A percentile compares a stretch with the other conserved stretches of the same genome.
Evolutionary conservation across 2,329 filamentous ascomycete species (phyloP).

Genomic region (Alternaria incomplexa): DNA sequence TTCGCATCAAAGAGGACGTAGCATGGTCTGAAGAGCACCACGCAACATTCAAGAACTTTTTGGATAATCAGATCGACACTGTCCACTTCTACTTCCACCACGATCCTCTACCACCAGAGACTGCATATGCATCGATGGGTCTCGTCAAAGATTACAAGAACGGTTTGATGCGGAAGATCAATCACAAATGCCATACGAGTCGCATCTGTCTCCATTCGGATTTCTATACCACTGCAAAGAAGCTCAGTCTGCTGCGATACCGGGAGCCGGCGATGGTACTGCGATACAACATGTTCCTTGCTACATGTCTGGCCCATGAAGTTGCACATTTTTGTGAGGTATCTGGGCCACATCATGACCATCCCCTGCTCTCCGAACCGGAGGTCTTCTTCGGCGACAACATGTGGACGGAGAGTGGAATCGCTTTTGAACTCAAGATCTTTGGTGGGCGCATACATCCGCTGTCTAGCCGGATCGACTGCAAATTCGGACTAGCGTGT

Average conservation of each 20-base stretch:
- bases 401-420: slow-evolving; percentile 49
- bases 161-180: slow-evolving; percentile 42
- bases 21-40: slow-evolving; percentile 42
- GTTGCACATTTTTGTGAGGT: slow-evolving; percentile 51
- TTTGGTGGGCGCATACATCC: slow-evolving; percentile 50
- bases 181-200: slow-evolving; percentile 45
- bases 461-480: slow-evolving; percentile 47
- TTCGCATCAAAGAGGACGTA: slow-evolving; percentile 45
- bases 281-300: slow-evolving; percentile 50
- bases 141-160: slow-evolving; percentile 48
- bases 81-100: slow-evolving; percentile 50
- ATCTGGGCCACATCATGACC: slow-evolving; percentile 45
- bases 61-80: slow-evolving; percentile 42
- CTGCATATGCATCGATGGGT: slow-evolving; percentile 47
- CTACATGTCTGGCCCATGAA: slow-evolving; percentile 47
- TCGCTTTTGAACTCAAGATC: slow-evolving; percentile 48
- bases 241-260: slow-evolving; percentile 44
- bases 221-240: slow-evolving; percentile 50
- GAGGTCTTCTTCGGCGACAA: slow-evolving; percentile 50
- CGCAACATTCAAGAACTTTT: slow-evolving; percentile 34
- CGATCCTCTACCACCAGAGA: slow-evolving; percentile 43
- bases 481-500: slow-evolving; percentile 46
- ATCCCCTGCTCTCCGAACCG: slow-evolving; percentile 41
- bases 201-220: slow-evolving; percentile 49
- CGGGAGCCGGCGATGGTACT: slow-evolving; percentile 50